These are phyloP conservation scores for Kodamaea leandrae DNA, from an alignment of 805 yeast species.

Conservation along the genomic window DNA sequence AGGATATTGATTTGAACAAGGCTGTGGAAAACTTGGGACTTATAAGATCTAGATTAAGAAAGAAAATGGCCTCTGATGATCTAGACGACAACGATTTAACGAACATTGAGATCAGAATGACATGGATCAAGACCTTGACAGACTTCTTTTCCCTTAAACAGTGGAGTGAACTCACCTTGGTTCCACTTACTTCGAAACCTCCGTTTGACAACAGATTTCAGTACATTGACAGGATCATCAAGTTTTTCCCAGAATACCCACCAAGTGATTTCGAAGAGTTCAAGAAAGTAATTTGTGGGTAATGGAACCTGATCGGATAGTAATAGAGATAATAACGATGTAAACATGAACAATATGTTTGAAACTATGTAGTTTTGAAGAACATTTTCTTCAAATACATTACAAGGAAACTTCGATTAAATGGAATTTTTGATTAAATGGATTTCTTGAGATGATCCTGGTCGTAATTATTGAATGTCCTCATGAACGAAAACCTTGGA, in stretches of 20 bases:
- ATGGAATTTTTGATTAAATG: too few species aligned
- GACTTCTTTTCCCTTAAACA: conserved; percentile 57
- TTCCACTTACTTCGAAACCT: conserved; percentile 21
- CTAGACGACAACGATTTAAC: conserved; percentile 37
- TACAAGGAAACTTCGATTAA: too few species aligned
- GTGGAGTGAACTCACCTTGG: conserved; percentile 50
- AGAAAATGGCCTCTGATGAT: conserved; percentile 37
- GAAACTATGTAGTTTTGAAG: too few species aligned
- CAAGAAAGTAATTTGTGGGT: conserved; percentile 8
- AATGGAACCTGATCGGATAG: too few species aligned
- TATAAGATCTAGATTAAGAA: conserved; percentile 51
- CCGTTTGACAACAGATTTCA: conserved; percentile 17
- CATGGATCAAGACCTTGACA: conserved; percentile 64
- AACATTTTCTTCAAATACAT: too few species aligned
- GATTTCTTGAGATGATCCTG: background rate
- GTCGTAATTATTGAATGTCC: conserved; percentile 31
- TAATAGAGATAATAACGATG: background rate
- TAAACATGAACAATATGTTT: background rate
- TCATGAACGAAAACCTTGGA: conserved; percentile 71
- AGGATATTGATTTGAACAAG: conserved; percentile 46
- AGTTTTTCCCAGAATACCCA: conserved; percentile 51
- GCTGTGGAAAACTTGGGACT: conserved; percentile 62
- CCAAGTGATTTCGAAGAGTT: conserved; percentile 26
- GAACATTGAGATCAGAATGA: conserved; percentile 61
- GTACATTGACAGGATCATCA: conserved; percentile 40